Evolutionary conservation across 495 filamentous ascomycete species (phyloP), one percentile per base, ranked within the genome.

Genomic region (Penicillium fimorum): DNA sequence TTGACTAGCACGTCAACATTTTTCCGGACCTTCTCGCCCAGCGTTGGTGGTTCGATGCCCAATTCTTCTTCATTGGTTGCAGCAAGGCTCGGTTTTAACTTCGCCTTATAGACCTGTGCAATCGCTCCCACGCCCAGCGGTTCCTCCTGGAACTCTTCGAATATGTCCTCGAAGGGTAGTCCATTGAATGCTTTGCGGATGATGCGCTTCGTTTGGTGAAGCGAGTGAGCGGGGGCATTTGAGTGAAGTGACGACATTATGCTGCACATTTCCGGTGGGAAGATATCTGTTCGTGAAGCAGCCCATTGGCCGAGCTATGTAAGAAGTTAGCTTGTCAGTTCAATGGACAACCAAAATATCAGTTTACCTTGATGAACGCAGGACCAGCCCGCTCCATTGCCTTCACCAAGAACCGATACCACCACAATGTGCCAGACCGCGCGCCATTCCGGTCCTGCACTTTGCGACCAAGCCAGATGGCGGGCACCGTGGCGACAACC

Each of bases 61-160:
- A 82, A 55, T 18, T 87, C 78, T 1, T 77, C 68, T 55, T 89
- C 86, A 24, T 80, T 79, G 1, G 80, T 81, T 2, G 74, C 77
- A 8, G 88, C 84, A 53, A 97, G 76, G 49, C 89, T 86, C 2
- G 88, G 84, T 59, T 92, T 96, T 29, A 99, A 72, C 67, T 90
- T 97, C 2, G 95, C 95, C 66, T 88, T 95, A 77, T 99, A 99
- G 11, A 97, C 95, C 70, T 99, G 95, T 15, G 95, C 95, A 66
- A 99, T 97, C 13, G 95, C 94, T 22, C 95, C 95, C 4, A 97
- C 93, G 12, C 95, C 95, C 2, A 99, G 74, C 0, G 95, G 94
- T 51, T 83, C 83, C 69, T 95, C 90, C 22, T 96, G 79, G 63
- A 99, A 99, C 67, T 97, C 95, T 27, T 96, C 92, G 61, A 99